Evolutionary conservation across 768 basidiomycete genomes (phyloP).

Genomic region (Termitomyces sp.): DNA sequence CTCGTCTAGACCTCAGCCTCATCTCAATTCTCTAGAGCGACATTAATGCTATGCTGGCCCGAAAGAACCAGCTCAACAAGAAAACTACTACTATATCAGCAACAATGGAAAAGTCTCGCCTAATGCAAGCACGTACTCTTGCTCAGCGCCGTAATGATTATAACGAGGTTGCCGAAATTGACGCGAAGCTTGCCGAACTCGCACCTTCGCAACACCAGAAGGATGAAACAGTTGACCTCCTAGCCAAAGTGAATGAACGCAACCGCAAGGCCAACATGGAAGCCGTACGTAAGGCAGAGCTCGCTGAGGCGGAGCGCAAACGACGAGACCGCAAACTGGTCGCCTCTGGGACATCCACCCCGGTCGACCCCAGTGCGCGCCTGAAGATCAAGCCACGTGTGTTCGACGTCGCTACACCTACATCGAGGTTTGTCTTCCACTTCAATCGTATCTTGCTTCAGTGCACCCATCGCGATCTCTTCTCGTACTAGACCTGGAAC

Average conservation of each 20-base stretch:
- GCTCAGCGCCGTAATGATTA: conserved; percentile 71
- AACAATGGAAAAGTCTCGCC: conserved; percentile 58
- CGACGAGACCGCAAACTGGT: conserved; percentile 59
- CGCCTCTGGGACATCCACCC: conserved; percentile 31
- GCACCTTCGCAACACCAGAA: conserved; percentile 15
- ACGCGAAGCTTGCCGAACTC: conserved; percentile 56
- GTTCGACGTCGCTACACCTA: conserved; percentile 43
- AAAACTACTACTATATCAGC: conserved; percentile 26
- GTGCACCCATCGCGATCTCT: conserved; percentile 8
- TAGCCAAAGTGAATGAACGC: conserved; percentile 83
- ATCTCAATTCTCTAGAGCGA: conserved; percentile 51
- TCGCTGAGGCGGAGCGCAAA: conserved; percentile 63
- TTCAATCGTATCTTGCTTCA: not conserved
- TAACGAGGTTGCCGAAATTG: conserved; percentile 54
- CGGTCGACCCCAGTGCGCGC: conserved; percentile 60
- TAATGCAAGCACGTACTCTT: conserved; percentile 67
- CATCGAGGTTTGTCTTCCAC: conserved; percentile 50
- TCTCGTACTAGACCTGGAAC: conserved; percentile 39
- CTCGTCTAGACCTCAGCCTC: not conserved
- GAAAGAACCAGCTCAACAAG: conserved; percentile 44
- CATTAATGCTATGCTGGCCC: conserved; percentile 69
- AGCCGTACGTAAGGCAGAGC: conserved; percentile 70
- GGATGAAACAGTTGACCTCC: conserved; percentile 36
- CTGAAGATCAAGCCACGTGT: conserved; percentile 58
- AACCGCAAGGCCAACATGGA: conserved; percentile 85